Evolutionary conservation across 108 stramenopile genomes (phyloP), one percentile per base, ranked within the genome.

Genomic region (Cylindrotheca closterium): DNA sequence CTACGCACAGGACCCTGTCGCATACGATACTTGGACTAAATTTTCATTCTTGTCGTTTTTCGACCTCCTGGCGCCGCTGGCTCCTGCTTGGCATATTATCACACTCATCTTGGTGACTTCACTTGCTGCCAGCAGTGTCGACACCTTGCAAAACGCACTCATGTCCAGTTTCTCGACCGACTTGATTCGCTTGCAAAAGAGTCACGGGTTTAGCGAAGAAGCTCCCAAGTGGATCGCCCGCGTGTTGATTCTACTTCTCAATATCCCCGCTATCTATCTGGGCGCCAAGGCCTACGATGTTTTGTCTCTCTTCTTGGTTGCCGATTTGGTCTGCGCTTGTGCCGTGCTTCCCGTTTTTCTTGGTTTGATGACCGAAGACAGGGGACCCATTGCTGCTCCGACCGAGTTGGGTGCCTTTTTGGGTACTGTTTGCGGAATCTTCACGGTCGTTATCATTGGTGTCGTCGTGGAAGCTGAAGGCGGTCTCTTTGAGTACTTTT

Each of bases 271-370:
- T 10, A 58, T 90, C 53, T 73, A 77, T 76, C 49, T n/a, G n/a
- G n/a, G n/a, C n/a, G 72, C 83, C 27, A 37, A 81, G 15, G 57
- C 77, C 27, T 83, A 73, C 53, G 82, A 86, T 58, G 89, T 90
- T 49, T 65, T 90, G 37, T 65, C 70, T 26, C 73, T 90, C 18
- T 90, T 90, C 66, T 73, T 90, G 51, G 89, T 90, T 12, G 89
- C 89, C 33, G 89, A 90, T 77, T 69, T 90, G 26, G 89, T 90
- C 3, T 90, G 89, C 34, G 83, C 81, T 29, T 85, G 82, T 17
- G 64, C 75, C 24, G 84, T 87, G 23, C 64, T 87, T 7, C 89
- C 89, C 19, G 66, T 83, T 51, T 90, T 83, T 58, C 56, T 87
- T 7, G 89, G 89, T 19, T 32, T 90, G 57, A 77, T 80, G 22